Base-by-base conservation (phyloP, 345 rosid species). In the Gossypium longicalyx region DNA sequence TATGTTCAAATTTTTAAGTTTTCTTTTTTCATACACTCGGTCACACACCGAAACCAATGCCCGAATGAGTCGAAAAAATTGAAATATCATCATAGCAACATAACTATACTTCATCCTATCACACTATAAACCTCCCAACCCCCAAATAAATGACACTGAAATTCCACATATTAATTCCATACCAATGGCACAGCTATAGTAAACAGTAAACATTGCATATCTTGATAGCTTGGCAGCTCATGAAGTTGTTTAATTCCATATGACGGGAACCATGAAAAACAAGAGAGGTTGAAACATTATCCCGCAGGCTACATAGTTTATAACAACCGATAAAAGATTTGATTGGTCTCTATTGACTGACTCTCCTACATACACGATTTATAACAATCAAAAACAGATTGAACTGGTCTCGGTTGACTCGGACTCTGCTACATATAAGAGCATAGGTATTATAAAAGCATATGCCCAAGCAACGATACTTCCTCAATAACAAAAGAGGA, bases 391-490 rank as follows among this genome's bases (percentile, higher is more conserved):
- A 56, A 72, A 63, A 58, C 57, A 25, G 78, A 79, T 71, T 12
- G 41, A 38, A 59, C 27, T 52, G 57, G 72, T 75, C 77, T 70
- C 54, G 61, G 61, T 22, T 57, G 13, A 57, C 6, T 13, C 15
- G 45, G 67, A 85, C 87, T 78, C 82, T 68, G 58, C 77, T 64
- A 38, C 73, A 74, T 81, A 70, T 59, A 62, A 67, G 43, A 72
- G 67, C 67, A 56, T 12, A 47, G 61, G 65, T 27, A 76, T 67
- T 61, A 62, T 34, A 3, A 59, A 59, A 59, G 17, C 76, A 48
- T 34, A 34, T 44, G 60, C 41, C 73, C 64, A 25, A 73, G 54
- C 41, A 43, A 59, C 56, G 65, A 45, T 47, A 48, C 34, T 71
- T 69, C 75, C 47, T 34, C 41, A 34, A 12, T 15, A 47, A 65